These are phyloP conservation scores for Aspergillus bertholletiae DNA, from an alignment of 495 filamentous ascomycete genomes.

Conservation along the genomic window DNA sequence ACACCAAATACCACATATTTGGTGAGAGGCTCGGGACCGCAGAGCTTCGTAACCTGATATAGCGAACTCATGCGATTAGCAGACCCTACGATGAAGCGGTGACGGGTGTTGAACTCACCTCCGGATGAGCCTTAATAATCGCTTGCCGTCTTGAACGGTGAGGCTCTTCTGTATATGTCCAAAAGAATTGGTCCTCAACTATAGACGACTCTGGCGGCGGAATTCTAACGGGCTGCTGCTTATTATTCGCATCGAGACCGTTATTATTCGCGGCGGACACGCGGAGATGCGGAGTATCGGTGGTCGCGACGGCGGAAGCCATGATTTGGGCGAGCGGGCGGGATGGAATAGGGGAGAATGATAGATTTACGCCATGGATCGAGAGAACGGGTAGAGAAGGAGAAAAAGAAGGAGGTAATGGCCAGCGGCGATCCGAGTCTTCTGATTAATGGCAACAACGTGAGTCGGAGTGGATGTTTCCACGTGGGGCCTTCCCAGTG, in stretches of 20 bases:
- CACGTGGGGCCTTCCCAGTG: conserved; percentile 39
- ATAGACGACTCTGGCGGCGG: conserved; percentile 31
- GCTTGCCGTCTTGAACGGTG: conserved; percentile 84
- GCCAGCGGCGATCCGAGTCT: conserved; percentile 6
- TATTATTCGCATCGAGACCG: conserved; percentile 12
- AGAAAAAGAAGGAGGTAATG: conserved; percentile 15
- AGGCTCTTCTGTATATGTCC: conserved; percentile 98
- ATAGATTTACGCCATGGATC: conserved; percentile 19
- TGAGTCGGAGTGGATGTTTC: conserved; percentile 24
- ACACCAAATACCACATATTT: conserved; percentile 89
- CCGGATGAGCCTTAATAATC: conserved; percentile 98
- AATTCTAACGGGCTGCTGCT: conserved; percentile 23
- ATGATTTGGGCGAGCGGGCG: conserved; percentile 20
- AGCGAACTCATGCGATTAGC: conserved; percentile 7
- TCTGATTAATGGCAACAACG: conserved; percentile 13
- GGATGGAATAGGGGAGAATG: neutral
- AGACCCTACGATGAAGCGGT: neutral
- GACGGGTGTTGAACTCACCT: conserved; percentile 52
- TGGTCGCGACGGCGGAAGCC: conserved; percentile 31
- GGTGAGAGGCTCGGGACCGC: conserved; percentile 91
- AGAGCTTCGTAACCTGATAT: conserved; percentile 87
- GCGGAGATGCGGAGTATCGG: conserved; percentile 35
- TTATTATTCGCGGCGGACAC: conserved; percentile 32
- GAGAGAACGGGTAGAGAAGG: neutral
- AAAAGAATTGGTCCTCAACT: conserved; percentile 63